Conservation (phyloP, 768 basidiomycete species). For the Pholiota microspora region DNA sequence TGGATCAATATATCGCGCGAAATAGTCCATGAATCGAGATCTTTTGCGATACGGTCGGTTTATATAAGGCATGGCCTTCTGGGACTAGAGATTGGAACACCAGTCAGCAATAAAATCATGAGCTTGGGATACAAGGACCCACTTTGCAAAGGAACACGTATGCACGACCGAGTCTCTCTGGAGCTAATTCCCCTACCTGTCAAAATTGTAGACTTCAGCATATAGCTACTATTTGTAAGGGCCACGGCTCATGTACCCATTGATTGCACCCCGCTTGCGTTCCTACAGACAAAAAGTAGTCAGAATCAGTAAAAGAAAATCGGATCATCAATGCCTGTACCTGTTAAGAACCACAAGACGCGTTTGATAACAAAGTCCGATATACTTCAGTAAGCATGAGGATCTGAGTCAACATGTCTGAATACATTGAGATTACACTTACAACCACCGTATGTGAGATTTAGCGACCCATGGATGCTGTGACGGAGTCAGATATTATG, state of each 20-base stretch:
- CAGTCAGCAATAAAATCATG: neutral
- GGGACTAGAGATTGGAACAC: conserved; percentile 30
- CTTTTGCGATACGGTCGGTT: conserved; percentile 54
- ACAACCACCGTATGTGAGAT: conserved; percentile 59
- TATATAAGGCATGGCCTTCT: conserved; percentile 59
- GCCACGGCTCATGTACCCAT: conserved; percentile 37
- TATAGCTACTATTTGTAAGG: neutral
- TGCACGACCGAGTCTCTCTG: conserved; percentile 52
- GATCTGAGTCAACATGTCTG: neutral
- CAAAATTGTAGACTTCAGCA: neutral
- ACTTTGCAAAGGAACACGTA: conserved; percentile 67
- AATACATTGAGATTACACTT: conserved; percentile 14
- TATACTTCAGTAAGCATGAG: conserved; percentile 23
- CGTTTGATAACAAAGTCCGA: conserved; percentile 60
- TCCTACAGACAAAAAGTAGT: conserved; percentile 34
- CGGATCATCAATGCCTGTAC: conserved; percentile 23
- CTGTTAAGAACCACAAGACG: conserved; percentile 60
- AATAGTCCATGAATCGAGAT: conserved; percentile 36
- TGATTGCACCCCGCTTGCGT: conserved; percentile 59
- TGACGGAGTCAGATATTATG: too few species aligned
- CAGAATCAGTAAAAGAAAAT: neutral
- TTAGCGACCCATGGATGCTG: conserved; percentile 60
- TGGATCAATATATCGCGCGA: conserved; percentile 59
- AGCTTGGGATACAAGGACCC: neutral
- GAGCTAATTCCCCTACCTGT: conserved; percentile 52